Conservation (phyloP, 1,284 basidiomycete species). For the Athelia psychrophila region DNA sequence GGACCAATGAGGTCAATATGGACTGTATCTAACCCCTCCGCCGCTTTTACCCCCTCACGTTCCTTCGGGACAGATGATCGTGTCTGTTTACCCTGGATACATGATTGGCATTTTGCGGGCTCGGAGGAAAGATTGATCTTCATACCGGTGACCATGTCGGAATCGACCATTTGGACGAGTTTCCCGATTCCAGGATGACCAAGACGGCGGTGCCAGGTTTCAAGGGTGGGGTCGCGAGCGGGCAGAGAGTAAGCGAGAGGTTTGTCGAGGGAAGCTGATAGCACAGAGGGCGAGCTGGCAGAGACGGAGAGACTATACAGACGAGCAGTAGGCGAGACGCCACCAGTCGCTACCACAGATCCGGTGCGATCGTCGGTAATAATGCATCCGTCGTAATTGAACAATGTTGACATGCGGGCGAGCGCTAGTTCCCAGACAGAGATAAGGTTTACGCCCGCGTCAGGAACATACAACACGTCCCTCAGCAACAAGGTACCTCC, state of each 20-base stretch:
- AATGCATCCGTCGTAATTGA: no score
- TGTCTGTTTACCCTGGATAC: slow-evolving; percentile 13
- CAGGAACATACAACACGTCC: slow-evolving; percentile 21
- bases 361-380: neutral
- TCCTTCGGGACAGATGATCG: slow-evolving; percentile 3
- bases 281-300: no score
- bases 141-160: slow-evolving; percentile 27
- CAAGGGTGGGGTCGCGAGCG: slow-evolving; percentile 11
- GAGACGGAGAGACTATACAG: no score
- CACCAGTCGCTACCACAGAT: no score
- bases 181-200: slow-evolving; percentile 26
- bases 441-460: slow-evolving; percentile 22
- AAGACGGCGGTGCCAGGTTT: slow-evolving; percentile 29
- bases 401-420: neutral
- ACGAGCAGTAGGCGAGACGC: no score
- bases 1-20: slow-evolving; percentile 31
- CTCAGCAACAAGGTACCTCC: slow-evolving; percentile 15
- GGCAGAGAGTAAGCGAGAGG: neutral
- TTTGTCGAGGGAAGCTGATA: neutral
- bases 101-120: slow-evolving; percentile 20
- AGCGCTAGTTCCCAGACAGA: slow-evolving; percentile 15
- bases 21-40: slow-evolving; percentile 21
- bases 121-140: slow-evolving; percentile 16
- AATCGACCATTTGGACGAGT: slow-evolving; percentile 22
- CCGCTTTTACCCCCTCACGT: slow-evolving; percentile 12